Evolutionary conservation across 352 stramenopile species (phyloP), one percentile per base, ranked within the genome.

Genomic region (Pythium chondricola): DNA sequence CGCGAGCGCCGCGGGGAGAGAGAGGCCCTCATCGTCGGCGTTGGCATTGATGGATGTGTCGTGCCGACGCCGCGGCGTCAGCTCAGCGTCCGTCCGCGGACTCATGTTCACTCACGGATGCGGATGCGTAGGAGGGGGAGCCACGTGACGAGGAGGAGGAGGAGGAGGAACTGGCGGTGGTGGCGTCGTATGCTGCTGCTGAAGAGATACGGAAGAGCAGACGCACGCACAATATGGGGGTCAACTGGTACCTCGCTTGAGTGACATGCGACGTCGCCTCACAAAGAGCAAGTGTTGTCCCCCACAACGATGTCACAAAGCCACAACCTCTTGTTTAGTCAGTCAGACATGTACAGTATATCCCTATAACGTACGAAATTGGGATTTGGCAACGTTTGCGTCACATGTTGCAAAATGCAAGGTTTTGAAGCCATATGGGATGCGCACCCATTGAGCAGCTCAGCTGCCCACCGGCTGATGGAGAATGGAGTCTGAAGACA

Each of bases 391-490:
- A 56, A 56, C 24, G n/a, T 13, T 7, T 1, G 0, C 22, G 2
- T 17, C 2, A n/a, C 1, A 9, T 14, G 25, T 57, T 57, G 49
- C 32, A 25, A n/a, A 18, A 50, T 57, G 13, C 29, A 30, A 6
- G 17, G 27, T 38, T 21, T 10, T 46, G 49, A 35, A 57, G 49
- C 49, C 49, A 57, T 57, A 39, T 48, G 27, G 40, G 4, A 4
- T 11, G 39, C 46, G 27, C 16, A 25, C 2, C 14, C 17, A 27
- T 10, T 18, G 18, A 26, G 29, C 8, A 26, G 31, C 6, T 18
- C 29, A 40, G 18, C 18, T 27, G 11, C 33, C 26, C 11, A 26
- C 10, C 8, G 26, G n/a, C 10, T 18, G 18, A 36, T 14, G 7
- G 18, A 38, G 25, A 24, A 37, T 44, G 9, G 10, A 18, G 38